phyloP scores from a whole-genome alignment of 2,329 filamentous ascomycete genomes.

The Exserohilum rostratum region DNA sequence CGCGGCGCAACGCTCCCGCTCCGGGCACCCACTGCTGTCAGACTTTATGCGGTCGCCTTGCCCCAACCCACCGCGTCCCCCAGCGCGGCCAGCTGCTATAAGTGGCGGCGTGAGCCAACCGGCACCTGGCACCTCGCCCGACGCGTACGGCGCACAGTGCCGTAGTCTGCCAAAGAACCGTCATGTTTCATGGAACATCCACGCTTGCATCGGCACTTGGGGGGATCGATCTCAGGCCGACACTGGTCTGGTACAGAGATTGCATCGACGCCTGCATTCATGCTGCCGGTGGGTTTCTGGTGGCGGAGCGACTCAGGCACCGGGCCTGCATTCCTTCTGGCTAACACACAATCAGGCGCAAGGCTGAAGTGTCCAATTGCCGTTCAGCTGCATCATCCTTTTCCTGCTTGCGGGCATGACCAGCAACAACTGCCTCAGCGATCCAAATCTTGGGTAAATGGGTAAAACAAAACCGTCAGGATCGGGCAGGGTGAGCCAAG shows the following conservation, averaged over 20 bases:
- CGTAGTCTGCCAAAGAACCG: background rate
- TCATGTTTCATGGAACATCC: slow-evolving; percentile 4
- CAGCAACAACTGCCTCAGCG: slow-evolving; percentile 3
- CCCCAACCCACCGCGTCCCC: background rate
- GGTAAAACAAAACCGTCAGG: slow-evolving; percentile 12
- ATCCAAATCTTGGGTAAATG: slow-evolving; percentile 21
- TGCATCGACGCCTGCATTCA: slow-evolving; percentile 16
- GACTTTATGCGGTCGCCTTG: slow-evolving; percentile 6
- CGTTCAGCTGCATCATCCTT: background rate
- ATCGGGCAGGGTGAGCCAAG: background rate
- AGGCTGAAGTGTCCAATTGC: slow-evolving; percentile 11
- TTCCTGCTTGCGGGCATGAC: background rate
- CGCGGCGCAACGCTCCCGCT: slow-evolving; percentile 6
- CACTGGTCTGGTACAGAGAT: slow-evolving; percentile 6
- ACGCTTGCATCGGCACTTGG: slow-evolving; percentile 6
- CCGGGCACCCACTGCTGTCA: slow-evolving; percentile 1
- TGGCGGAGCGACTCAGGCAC: slow-evolving; percentile 7
- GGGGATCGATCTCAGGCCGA: background rate
- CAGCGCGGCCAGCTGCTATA: background rate
- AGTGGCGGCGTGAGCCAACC: too few relatives aligned
- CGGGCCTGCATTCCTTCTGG: slow-evolving; percentile 1
- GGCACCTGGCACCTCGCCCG: slow-evolving; percentile 8
- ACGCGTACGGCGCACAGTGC: slow-evolving; percentile 2
- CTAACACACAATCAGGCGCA: slow-evolving; percentile 6
- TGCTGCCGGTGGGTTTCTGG: slow-evolving; percentile 7